Conservation (phyloP, 148 eudicot genomes). For the Gaultheria prostrata region DNA sequence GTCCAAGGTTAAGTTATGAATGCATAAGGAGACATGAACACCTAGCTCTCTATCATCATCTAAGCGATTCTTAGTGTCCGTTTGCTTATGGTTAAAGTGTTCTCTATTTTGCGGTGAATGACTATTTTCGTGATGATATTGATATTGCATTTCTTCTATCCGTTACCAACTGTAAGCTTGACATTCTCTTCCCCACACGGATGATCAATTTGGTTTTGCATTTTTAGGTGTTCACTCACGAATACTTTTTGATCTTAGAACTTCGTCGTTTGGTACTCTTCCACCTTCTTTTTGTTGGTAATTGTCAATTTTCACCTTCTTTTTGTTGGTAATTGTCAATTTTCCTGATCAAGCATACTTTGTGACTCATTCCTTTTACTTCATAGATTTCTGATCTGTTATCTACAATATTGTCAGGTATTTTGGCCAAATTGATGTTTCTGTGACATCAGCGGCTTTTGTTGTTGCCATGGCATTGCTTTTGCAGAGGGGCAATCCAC, state of each 20-base stretch:
- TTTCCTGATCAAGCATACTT: background rate
- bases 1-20: background rate
- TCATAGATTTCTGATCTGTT: slow-evolving; percentile 1
- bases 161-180: background rate
- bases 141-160: background rate
- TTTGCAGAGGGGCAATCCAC: slow-evolving; percentile 89
- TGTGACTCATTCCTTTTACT: background rate
- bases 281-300: background rate
- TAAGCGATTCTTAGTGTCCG: background rate
- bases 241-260: background rate
- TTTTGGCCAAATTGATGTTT: slow-evolving; percentile 81
- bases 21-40: background rate
- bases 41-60: background rate
- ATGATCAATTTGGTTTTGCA: background rate
- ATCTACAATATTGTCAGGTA: slow-evolving; percentile 42
- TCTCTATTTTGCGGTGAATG: background rate
- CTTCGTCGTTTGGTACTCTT: background rate
- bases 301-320: background rate
- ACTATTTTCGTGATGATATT: background rate
- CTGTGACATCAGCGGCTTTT: slow-evolving; percentile 90
- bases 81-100: background rate
- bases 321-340: background rate
- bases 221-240: background rate
- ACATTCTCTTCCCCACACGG: background rate
- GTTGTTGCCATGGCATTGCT: slow-evolving; percentile 77